Evolutionary conservation across 2,329 filamentous ascomycete genomes (phyloP).

Genomic region (Sporothrix schenckii): DNA sequence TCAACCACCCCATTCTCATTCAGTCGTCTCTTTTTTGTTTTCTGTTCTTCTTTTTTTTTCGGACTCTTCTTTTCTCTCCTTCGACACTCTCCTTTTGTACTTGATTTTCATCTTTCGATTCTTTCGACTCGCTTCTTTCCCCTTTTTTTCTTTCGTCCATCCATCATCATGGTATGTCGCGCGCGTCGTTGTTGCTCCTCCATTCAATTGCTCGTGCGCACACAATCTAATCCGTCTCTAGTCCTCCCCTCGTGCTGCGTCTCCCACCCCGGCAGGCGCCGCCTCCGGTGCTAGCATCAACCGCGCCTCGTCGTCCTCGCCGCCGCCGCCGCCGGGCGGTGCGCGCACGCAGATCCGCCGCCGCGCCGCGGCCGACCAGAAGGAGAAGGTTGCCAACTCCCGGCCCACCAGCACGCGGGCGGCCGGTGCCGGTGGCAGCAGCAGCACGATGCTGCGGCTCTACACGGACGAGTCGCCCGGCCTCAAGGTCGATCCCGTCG

Average conservation of each 20-base stretch:
- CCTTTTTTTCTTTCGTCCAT: background rate
- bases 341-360: constrained; percentile 75
- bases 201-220: background rate
- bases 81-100: constrained; percentile 11
- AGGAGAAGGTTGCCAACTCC: constrained; percentile 94
- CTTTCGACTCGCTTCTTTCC: constrained; percentile 4
- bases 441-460: constrained; percentile 94
- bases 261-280: constrained; percentile 55
- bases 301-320: constrained; percentile 78
- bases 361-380: constrained; percentile 93
- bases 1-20: background rate
- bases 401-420: constrained; percentile 89
- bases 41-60: background rate
- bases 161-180: constrained; percentile 18
- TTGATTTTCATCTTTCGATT: background rate
- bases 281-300: constrained; percentile 70
- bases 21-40: background rate
- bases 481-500: constrained; percentile 95
- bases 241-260: constrained; percentile 64
- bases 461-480: constrained; percentile 99
- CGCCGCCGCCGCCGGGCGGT: constrained; percentile 86
- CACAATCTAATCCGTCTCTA: constrained; percentile 38
- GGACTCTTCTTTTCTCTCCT: constrained; percentile 4
- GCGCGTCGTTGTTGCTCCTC: background rate
- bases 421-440: constrained; percentile 92